Base-by-base conservation (phyloP, 768 basidiomycete genomes). In the Leccinum broughii region DNA sequence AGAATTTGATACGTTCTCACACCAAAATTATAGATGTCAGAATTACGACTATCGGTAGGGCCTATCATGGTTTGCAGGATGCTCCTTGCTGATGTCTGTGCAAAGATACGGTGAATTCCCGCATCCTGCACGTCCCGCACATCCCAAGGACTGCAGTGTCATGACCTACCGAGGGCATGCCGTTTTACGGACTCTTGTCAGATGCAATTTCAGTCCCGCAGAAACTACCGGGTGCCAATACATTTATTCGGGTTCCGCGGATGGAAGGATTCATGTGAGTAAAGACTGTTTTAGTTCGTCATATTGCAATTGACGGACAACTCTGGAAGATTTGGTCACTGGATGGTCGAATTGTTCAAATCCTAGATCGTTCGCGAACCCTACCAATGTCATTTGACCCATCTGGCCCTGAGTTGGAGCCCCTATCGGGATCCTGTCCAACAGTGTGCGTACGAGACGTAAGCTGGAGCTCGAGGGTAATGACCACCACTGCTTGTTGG, bases 81-180 rank as follows among this genome's bases (percentile, higher is more conserved):
- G 8, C 50, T 58, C 54, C 24, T 52, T 56, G 35, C 59, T 72
- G 22, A 72, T 24, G 6, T 37, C 7, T 13, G 37, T 49, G 41
- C 28, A 56, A 62, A 90, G 92, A 64, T 82, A 85, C 64, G 83
- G 84, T 4, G 75, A 76, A 49, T 94, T 92, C 67, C 85, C 86
- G 3, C 86, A 80, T 59, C 88, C 88, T 7, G 79, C 73, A 62
- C 78, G 76, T 64, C 65, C 73, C 14, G 85, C 87, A 11, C 95
- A 95, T 74, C 96, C 94, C 6, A 77, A 82, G 59, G 95, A 98
- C 68, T 94, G 93, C 70, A 95, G 92, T 66, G 88, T 98, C 35
- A 96, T 96, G 95, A 90, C 92, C 2, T 99, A 93, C 72, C 83
- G 92, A 48, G 97, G 97, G 2, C 97, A 98, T 70, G 79, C 85